Conservation (phyloP, 2,329 filamentous ascomycete genomes). For the Aspergillus transmontanensis region DNA sequence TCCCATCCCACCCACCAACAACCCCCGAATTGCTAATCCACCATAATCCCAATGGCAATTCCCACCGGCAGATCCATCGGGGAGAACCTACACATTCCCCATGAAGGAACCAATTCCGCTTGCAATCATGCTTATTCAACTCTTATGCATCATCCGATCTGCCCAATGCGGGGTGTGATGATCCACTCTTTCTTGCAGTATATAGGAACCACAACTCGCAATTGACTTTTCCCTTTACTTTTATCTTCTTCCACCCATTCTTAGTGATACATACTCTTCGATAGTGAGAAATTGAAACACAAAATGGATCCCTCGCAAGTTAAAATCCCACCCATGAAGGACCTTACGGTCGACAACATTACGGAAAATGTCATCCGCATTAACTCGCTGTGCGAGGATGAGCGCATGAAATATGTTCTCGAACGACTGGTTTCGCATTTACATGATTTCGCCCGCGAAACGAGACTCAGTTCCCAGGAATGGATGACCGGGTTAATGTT, state of each 20-base stretch:
- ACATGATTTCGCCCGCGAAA: constrained; percentile 81
- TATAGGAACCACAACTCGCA: neutral
- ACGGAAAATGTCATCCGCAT: constrained; percentile 74
- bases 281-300: neutral
- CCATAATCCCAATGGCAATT: neutral
- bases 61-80: neutral
- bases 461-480: constrained; percentile 72
- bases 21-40: neutral
- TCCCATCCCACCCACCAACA: neutral
- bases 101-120: neutral
- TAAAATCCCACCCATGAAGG: constrained; percentile 56
- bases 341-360: constrained; percentile 78
- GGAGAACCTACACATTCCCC: neutral
- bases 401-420: constrained; percentile 71
- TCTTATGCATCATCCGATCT: constrained; percentile 3
- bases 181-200: neutral
- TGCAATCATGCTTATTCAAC: constrained; percentile 1
- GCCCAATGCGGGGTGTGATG: constrained; percentile 9
- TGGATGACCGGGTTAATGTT: constrained; percentile 77
- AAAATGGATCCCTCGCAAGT: constrained; percentile 47
- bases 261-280: neutral
- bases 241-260: too few relatives aligned
- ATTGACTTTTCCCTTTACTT: neutral
- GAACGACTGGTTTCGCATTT: constrained; percentile 74
- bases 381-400: constrained; percentile 69